A percentile compares a stretch with the other conserved stretches of the same genome.
These are phyloP conservation scores for Rhododendron simsii DNA, from an alignment of 148 eudicot species.

Conservation along the genomic window DNA sequence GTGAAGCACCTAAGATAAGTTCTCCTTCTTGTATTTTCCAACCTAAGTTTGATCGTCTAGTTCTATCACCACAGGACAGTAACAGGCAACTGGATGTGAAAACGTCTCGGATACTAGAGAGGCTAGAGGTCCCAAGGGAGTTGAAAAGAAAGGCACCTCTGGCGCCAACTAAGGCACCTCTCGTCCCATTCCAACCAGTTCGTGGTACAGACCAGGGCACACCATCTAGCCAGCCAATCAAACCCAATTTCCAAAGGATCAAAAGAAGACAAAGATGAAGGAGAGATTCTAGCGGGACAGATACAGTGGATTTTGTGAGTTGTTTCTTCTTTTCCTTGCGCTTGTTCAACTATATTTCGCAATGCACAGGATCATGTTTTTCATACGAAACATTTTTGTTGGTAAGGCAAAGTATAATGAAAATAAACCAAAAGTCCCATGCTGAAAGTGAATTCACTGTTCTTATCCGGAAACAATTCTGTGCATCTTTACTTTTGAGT, in stretches of 20 bases:
- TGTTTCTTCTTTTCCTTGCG: background rate
- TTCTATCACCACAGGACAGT: conserved; percentile 22
- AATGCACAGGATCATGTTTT: background rate
- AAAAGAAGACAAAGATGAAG: conserved; percentile 39
- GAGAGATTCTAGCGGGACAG: background rate
- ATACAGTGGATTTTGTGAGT: background rate
- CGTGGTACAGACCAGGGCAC: conserved; percentile 32
- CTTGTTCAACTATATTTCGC: background rate
- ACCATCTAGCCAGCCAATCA: conserved; percentile 47
- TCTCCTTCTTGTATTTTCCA: conserved; percentile 40
- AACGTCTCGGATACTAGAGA: conserved; percentile 49
- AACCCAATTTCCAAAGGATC: conserved; percentile 68
- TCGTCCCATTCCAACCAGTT: conserved; percentile 28
- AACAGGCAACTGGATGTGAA: conserved; percentile 39
- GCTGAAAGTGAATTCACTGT: background rate
- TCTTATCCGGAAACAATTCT: background rate
- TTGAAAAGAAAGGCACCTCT: conserved; percentile 46
- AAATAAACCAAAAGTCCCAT: background rate
- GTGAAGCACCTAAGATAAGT: conserved; percentile 27
- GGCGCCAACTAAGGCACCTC: conserved; percentile 33
- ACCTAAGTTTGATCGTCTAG: conserved; percentile 27
- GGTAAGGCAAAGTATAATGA: background rate
- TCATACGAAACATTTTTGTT: background rate
- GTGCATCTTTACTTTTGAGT: background rate
- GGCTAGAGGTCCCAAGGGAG: conserved; percentile 50